A percentile compares a stretch with the other conserved stretches of the same genome.
phyloP scores from a whole-genome alignment of 495 filamentous ascomycete genomes.

The Hypoxylon rickii region DNA sequence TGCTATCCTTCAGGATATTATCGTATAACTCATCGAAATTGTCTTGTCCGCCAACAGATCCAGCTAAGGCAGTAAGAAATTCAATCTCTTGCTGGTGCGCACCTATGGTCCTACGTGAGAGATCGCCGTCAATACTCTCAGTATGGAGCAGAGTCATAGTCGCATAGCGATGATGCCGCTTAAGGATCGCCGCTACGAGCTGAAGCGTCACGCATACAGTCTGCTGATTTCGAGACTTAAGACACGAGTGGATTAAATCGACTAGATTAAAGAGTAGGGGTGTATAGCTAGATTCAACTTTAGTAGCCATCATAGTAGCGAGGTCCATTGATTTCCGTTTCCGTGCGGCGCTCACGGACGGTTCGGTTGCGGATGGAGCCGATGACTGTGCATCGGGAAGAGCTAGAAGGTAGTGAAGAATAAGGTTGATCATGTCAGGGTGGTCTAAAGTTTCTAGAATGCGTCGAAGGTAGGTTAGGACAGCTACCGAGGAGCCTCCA shows the following conservation, averaged over 20 bases:
- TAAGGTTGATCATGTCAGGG: constrained; percentile 88
- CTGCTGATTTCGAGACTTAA: constrained; percentile 83
- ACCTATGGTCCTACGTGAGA: constrained; percentile 69
- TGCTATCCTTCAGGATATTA: constrained; percentile 78
- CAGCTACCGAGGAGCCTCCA: constrained; percentile 93
- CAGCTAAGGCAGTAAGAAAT: constrained; percentile 71
- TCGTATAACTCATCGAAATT: constrained; percentile 80
- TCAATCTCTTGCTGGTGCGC: constrained; percentile 81
- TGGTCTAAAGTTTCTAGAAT: constrained; percentile 90
- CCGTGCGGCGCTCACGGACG: constrained; percentile 63
- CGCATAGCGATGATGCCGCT: constrained; percentile 84
- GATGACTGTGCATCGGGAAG: constrained; percentile 58
- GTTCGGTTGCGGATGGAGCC: constrained; percentile 15
- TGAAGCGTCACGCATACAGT: constrained; percentile 88
- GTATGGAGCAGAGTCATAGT: constrained; percentile 74
- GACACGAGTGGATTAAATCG: constrained; percentile 83
- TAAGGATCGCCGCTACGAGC: constrained; percentile 79
- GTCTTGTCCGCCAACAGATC: constrained; percentile 70
- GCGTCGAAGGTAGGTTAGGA: constrained; percentile 88
- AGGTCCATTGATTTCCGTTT: constrained; percentile 88
- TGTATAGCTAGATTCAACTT: constrained; percentile 70
- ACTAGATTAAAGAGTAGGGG: constrained; percentile 91
- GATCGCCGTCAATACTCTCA: constrained; percentile 55
- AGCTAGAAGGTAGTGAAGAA: constrained; percentile 89
- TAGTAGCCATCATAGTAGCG: constrained; percentile 72